Evolutionary conservation across 352 stramenopile genomes (phyloP), one percentile per base, ranked within the genome.

Genomic region (Phytophthora sp.): DNA sequence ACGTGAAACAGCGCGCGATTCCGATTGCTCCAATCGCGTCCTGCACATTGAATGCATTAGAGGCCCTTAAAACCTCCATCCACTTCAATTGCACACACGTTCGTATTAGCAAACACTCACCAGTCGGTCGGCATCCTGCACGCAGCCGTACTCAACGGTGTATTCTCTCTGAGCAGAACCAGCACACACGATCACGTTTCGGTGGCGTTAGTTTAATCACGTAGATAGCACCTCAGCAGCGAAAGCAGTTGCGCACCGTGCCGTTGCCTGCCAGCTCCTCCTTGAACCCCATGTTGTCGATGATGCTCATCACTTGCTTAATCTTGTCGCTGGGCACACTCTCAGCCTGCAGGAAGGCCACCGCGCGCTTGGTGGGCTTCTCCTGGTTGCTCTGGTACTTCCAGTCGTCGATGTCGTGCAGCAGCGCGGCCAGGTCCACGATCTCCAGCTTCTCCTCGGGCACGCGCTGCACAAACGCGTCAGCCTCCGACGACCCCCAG

Each of bases 361-460:
- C 63, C 21, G 82, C 82, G 10, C 82, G 83, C 65, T 89, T 89
- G 18, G 69, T 91, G 30, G 68, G 61, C 10, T 72, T 74, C 17
- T 80, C 74, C 26, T 57, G 52, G 18, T 79, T 72, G 4, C 49
- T 75, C 66, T 91, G 75, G 62, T 95, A 94, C 68, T 97, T 97
- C 82, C 86, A 95, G 72, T 97, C 90, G 56, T 97, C 86, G 50
- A 96, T 92, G 60, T 97, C 90, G 62, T 97, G 90, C 34, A 97
- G 68, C 48, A 97, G 69, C 28, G 90, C 88, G 2, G 83, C 82
- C 13, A 97, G 51, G 48, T 96, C 87, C 12, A 96, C 88, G 54
- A 92, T 83, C 66, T 93, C 82, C 20, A 93, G 56, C 9, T 65
- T 78, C 1, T 87, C 84, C 2, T 60, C 69, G 9, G 69, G 60